Percentiles rank a stretch among this genome's conserved stretches.
These are phyloP conservation scores for Dalechampia spathulata DNA, from an alignment of 441 rosid genomes.

Conservation along the genomic window DNA sequence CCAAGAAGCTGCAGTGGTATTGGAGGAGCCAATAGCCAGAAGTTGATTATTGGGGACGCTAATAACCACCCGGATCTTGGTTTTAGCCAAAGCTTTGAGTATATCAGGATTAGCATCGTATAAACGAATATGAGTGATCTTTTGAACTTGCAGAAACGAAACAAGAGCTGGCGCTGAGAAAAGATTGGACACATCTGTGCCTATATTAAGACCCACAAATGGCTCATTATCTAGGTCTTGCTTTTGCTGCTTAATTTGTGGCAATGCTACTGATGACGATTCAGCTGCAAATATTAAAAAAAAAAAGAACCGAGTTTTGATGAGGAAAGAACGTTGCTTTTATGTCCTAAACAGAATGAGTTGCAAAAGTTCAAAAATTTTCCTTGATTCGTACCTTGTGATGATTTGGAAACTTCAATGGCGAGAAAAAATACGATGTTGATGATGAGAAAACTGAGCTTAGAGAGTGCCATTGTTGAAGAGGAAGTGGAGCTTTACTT, in stretches of 20 bases:
- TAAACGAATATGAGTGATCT: conserved; percentile 65
- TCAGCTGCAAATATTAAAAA: conserved; percentile 27
- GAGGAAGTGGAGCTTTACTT: conserved; percentile 35
- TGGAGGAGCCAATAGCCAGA: conserved; percentile 87
- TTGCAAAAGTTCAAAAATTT: background rate
- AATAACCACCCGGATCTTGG: conserved; percentile 83
- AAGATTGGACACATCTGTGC: conserved; percentile 63
- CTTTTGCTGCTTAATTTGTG: conserved; percentile 32
- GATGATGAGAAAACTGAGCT: conserved; percentile 24
- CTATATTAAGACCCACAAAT: conserved; percentile 74
- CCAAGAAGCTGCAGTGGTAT: conserved; percentile 84
- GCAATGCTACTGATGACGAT: conserved; percentile 23
- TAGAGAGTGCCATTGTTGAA: conserved; percentile 55
- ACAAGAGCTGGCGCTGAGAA: conserved; percentile 44
- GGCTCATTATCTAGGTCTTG: conserved; percentile 59
- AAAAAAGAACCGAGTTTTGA: background rate
- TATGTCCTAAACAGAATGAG: background rate
- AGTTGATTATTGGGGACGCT: conserved; percentile 96
- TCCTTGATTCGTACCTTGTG: conserved; percentile 26
- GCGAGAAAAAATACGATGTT: conserved; percentile 23
- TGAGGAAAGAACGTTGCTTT: background rate
- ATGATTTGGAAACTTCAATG: conserved; percentile 11
- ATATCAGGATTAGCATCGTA: conserved; percentile 80
- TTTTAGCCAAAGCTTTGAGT: conserved; percentile 69
- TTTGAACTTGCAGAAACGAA: conserved; percentile 66